Evolutionary conservation across 2,329 filamentous ascomycete species (phyloP).

Genomic region (Phialophora expanda): DNA sequence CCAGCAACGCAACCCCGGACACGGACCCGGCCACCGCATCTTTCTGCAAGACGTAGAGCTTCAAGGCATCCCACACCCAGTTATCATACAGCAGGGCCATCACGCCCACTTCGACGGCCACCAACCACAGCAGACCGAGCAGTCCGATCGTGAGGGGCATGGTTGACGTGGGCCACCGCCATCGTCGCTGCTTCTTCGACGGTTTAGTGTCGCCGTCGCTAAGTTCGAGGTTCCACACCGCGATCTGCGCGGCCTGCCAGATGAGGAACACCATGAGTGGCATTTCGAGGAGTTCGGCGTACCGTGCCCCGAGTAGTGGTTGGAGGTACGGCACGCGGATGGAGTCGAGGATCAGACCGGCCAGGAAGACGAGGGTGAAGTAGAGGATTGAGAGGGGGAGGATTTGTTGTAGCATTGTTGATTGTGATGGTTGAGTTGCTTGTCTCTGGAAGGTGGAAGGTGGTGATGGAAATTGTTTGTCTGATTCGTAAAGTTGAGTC

Average conservation of each 20-base stretch:
- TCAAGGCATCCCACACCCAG: slow-evolving; percentile 8
- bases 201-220: neutral
- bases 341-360: slow-evolving; percentile 19
- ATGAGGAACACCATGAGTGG: slow-evolving; percentile 27
- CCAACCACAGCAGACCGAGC: slow-evolving; percentile 22
- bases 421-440: neutral
- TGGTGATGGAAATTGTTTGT: too few species aligned
- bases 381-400: slow-evolving; percentile 22
- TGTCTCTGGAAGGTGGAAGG: neutral
- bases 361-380: slow-evolving; percentile 23
- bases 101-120: slow-evolving; percentile 17
- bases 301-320: slow-evolving; percentile 20
- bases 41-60: neutral
- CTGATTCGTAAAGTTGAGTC: too few species aligned
- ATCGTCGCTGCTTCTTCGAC: neutral
- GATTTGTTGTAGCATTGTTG: slow-evolving; percentile 6
- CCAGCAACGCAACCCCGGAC: slow-evolving; percentile 15
- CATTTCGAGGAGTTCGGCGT: slow-evolving; percentile 25
- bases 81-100: slow-evolving; percentile 8
- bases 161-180: neutral
- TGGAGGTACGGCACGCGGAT: slow-evolving; percentile 20
- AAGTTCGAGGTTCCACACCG: slow-evolving; percentile 20
- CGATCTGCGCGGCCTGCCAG: slow-evolving; percentile 29
- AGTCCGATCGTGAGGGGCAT: slow-evolving; percentile 21
- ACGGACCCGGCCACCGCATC: slow-evolving; percentile 17